phyloP scores from a whole-genome alignment of 2,329 filamentous ascomycete species.

The Rhynchosporium graminicola region DNA sequence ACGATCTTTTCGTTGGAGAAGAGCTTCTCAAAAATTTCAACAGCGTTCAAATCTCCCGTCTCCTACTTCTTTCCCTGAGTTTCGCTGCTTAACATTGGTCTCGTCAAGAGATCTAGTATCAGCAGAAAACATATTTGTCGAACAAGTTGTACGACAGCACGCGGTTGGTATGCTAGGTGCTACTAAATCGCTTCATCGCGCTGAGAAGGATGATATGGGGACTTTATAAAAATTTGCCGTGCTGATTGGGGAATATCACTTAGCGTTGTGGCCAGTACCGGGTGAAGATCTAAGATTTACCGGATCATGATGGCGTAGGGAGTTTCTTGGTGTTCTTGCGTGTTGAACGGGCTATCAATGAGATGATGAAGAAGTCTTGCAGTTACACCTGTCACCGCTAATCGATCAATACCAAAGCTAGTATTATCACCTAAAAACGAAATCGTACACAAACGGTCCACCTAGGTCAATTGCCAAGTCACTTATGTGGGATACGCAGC shows the following conservation, averaged over 20 bases:
- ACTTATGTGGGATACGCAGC: background rate
- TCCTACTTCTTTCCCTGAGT: background rate
- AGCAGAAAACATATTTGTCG: background rate
- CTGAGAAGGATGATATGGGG: background rate
- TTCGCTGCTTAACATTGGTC: background rate
- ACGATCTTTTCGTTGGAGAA: background rate
- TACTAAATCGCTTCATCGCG: background rate
- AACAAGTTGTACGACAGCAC: background rate
- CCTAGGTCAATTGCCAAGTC: background rate
- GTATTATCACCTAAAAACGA: background rate
- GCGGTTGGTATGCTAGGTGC: background rate
- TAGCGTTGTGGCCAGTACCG: background rate
- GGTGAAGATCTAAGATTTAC: background rate
- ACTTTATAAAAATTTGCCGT: background rate
- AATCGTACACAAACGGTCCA: background rate
- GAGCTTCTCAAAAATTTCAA: background rate
- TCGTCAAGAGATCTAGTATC: background rate
- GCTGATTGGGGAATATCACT: background rate
- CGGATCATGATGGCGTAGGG: background rate
- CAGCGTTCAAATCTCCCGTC: background rate
- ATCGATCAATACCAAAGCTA: background rate
- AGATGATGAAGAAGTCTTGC: background rate
- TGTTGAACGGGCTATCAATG: background rate
- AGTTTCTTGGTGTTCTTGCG: background rate
- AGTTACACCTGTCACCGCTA: background rate